phyloP scores from a whole-genome alignment of 805 yeast genomes.

The Candida khao-thaluensis region DNA sequence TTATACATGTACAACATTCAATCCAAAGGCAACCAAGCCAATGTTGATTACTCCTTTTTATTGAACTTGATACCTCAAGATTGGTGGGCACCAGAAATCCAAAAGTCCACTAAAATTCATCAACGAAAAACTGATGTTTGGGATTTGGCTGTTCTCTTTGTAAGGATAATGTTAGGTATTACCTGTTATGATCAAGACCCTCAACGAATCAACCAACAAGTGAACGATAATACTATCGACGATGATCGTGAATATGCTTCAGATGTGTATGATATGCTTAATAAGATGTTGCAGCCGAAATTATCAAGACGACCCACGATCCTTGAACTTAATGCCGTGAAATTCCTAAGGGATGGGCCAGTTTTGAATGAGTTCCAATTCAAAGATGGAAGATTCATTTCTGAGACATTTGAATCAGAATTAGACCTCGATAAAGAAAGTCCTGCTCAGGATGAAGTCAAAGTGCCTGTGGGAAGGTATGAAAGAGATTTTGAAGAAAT shows the following conservation, averaged over 20 bases:
- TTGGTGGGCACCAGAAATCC: slow-evolving; percentile 85
- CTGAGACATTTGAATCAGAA: slow-evolving; percentile 1
- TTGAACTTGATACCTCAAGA: slow-evolving; percentile 22
- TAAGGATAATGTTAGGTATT: slow-evolving; percentile 41
- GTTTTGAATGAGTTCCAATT: slow-evolving; percentile 16
- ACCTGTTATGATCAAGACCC: slow-evolving; percentile 53
- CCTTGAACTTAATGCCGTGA: slow-evolving; percentile 77
- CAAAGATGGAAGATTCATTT: slow-evolving; percentile 13
- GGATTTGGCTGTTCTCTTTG: slow-evolving; percentile 81
- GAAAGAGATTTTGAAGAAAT: slow-evolving; percentile 94
- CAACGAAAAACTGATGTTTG: slow-evolving; percentile 88
- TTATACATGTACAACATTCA: slow-evolving; percentile 26
- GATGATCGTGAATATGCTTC: slow-evolving; percentile 68
- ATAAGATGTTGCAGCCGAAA: slow-evolving; percentile 61
- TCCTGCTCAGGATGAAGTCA: slow-evolving; percentile 1
- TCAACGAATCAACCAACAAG: slow-evolving; percentile 33
- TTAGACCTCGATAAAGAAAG: slow-evolving; percentile 1
- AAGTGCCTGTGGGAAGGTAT: slow-evolving; percentile 53
- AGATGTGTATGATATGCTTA: slow-evolving; percentile 63
- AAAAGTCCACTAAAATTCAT: slow-evolving; percentile 40
- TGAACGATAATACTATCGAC: slow-evolving; percentile 34
- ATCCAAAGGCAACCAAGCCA: slow-evolving; percentile 16
- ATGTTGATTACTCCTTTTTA: slow-evolving; percentile 9
- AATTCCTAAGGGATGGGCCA: slow-evolving; percentile 76
- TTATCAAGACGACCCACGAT: slow-evolving; percentile 78